A percentile compares a stretch with the other conserved stretches of the same genome.
These are phyloP conservation scores for Pseudogymnoascus verrucosus DNA, from an alignment of 2,329 filamentous ascomycete species.

Conservation along the genomic window DNA sequence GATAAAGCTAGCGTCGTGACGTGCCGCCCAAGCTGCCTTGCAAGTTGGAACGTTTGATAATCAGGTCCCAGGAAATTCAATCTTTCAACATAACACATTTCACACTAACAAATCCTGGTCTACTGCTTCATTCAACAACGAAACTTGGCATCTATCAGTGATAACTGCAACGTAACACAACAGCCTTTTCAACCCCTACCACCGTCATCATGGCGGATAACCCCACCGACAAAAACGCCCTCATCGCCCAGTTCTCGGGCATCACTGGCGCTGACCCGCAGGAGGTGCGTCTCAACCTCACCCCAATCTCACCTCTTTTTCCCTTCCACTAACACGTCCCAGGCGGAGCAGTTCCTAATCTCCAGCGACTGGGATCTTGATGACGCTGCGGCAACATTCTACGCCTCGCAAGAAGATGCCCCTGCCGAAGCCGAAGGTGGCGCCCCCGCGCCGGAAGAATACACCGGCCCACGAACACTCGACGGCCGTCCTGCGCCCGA, in stretches of 20 bases:
- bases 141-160: slow-evolving; percentile 11
- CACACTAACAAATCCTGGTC: slow-evolving; percentile 10
- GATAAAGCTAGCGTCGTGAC: slow-evolving; percentile 33
- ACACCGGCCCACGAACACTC: slow-evolving; percentile 54
- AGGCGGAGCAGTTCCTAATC: slow-evolving; percentile 62
- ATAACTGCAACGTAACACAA: slow-evolving; percentile 25
- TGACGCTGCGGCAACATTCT: slow-evolving; percentile 55
- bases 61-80: background rate
- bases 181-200: slow-evolving; percentile 19
- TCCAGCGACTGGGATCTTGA: slow-evolving; percentile 60
- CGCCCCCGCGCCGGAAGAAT: slow-evolving; percentile 31
- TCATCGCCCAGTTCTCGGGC: slow-evolving; percentile 45
- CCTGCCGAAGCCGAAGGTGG: slow-evolving; percentile 37
- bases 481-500: slow-evolving; percentile 52
- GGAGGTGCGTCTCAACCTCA: slow-evolving; percentile 33
- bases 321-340: slow-evolving; percentile 11
- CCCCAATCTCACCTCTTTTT: background rate
- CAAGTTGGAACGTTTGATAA: slow-evolving; percentile 2
- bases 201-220: slow-evolving; percentile 30
- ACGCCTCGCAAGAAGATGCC: slow-evolving; percentile 44
- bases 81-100: background rate
- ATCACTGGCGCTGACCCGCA: slow-evolving; percentile 45
- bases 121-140: background rate
- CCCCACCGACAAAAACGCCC: slow-evolving; percentile 30
- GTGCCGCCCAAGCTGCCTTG: slow-evolving; percentile 20